Evolutionary conservation across 495 filamentous ascomycete genomes (phyloP).

Genomic region (Penicillium waksmanii): DNA sequence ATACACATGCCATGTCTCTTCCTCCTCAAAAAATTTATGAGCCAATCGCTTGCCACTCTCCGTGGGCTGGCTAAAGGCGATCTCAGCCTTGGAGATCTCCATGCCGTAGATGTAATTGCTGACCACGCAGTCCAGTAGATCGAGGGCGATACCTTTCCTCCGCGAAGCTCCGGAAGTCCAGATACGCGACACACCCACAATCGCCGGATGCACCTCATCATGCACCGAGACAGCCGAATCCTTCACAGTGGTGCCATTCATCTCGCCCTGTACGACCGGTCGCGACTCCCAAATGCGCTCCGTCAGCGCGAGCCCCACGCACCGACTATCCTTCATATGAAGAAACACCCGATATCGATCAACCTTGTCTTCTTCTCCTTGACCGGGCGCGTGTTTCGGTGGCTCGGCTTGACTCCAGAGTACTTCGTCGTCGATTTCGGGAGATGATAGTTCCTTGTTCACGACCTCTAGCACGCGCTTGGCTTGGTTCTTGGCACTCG

Average conservation of each 20-base stretch:
- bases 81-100: conserved; percentile 61
- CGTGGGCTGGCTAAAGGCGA: conserved; percentile 79
- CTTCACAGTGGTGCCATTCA: conserved; percentile 24
- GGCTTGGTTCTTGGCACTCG: conserved; percentile 58
- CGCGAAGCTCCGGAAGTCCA: conserved; percentile 68
- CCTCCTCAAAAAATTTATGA: conserved; percentile 62
- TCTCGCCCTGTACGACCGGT: conserved; percentile 42
- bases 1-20: conserved; percentile 58
- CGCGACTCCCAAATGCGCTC: conserved; percentile 66
- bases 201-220: conserved; percentile 50
- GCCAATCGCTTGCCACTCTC: conserved; percentile 67
- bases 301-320: conserved; percentile 67
- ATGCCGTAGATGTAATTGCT: conserved; percentile 69
- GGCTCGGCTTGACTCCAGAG: conserved; percentile 61
- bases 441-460: conserved; percentile 66
- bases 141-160: conserved; percentile 62
- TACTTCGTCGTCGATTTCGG: conserved; percentile 58
- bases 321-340: conserved; percentile 65
- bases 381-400: conserved; percentile 37
- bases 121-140: conserved; percentile 64
- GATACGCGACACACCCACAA: conserved; percentile 72
- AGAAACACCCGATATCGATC: conserved; percentile 68
- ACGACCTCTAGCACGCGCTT: conserved; percentile 69
- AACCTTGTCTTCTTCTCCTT: conserved; percentile 43
- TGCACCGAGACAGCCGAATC: conserved; percentile 52